These are phyloP conservation scores for Trichophyton verrucosum DNA, from an alignment of 2,329 filamentous ascomycete genomes.

Conservation along the genomic window DNA sequence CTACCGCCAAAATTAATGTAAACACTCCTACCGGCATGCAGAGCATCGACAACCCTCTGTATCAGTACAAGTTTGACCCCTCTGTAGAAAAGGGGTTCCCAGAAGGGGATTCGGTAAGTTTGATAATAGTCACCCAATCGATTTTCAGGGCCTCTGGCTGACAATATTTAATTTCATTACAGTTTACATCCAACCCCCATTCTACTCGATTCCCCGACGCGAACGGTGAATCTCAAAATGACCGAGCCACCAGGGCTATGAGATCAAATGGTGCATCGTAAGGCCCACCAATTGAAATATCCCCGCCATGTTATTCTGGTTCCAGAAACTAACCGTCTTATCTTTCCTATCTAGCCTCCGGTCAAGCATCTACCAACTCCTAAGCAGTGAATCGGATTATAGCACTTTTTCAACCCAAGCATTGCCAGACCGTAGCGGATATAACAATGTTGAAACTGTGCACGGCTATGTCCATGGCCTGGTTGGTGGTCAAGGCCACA, in stretches of 20 bases:
- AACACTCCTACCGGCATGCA: constrained; percentile 30
- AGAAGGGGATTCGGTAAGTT: constrained; percentile 10
- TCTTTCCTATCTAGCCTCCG: constrained; percentile 13
- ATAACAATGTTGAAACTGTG: constrained; percentile 31
- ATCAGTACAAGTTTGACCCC: constrained; percentile 29
- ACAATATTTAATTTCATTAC: neutral
- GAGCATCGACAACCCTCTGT: constrained; percentile 36
- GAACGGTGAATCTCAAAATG: constrained; percentile 11
- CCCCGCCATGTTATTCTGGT: neutral
- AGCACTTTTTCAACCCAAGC: constrained; percentile 17
- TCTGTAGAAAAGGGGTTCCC: constrained; percentile 16
- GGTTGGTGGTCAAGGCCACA: constrained; percentile 51
- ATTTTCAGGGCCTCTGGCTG: neutral
- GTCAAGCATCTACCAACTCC: constrained; percentile 19
- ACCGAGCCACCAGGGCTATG: constrained; percentile 13
- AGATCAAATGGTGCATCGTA: constrained; percentile 16
- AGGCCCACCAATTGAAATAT: neutral
- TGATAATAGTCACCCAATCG: too few relatives aligned
- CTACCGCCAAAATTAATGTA: constrained; percentile 29
- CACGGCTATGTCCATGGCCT: constrained; percentile 41
- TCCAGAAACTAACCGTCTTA: neutral
- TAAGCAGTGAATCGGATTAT: constrained; percentile 20
- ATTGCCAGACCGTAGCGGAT: constrained; percentile 11
- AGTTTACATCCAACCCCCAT: constrained; percentile 5
- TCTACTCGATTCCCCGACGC: constrained; percentile 15